Percentiles rank a stretch among this genome's conserved stretches.
Evolutionary conservation across 2,329 filamentous ascomycete species (phyloP).

Genomic region (Coniella vitis): DNA sequence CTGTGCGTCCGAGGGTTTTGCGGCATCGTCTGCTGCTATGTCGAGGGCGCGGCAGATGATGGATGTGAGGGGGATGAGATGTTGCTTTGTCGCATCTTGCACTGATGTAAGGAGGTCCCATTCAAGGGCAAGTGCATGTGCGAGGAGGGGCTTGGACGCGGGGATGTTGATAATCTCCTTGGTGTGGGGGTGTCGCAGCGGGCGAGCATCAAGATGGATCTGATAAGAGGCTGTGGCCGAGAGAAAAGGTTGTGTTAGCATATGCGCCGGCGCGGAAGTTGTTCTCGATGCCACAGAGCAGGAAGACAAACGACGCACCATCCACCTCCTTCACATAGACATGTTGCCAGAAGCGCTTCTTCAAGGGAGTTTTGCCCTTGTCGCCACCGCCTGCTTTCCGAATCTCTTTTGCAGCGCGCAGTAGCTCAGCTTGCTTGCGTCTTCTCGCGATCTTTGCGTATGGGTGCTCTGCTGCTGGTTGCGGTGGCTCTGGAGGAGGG

Average conservation of each 20-base stretch:
- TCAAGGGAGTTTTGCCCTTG: constrained; percentile 26
- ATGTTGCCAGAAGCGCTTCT: constrained; percentile 85
- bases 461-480: constrained; percentile 33
- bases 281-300: neutral
- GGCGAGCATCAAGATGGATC: constrained; percentile 69
- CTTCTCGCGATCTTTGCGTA: constrained; percentile 41
- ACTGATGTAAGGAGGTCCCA: constrained; percentile 82
- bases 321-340: constrained; percentile 62
- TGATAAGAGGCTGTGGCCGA: constrained; percentile 36
- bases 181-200: constrained; percentile 69
- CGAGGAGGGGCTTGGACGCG: constrained; percentile 69
- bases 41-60: constrained; percentile 78
- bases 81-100: constrained; percentile 76
- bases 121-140: constrained; percentile 79
- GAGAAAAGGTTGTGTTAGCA: too few species aligned
- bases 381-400: constrained; percentile 23
- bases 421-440: constrained; percentile 47
- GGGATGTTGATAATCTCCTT: constrained; percentile 70
- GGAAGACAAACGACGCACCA: constrained; percentile 37
- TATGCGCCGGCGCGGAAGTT: too few species aligned
- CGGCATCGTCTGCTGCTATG: constrained; percentile 61
- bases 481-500: constrained; percentile 51
- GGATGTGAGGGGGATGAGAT: constrained; percentile 86
- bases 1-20: constrained; percentile 23
- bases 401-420: constrained; percentile 43